phyloP scores from a whole-genome alignment of 495 filamentous ascomycete species.

The Trichoderma virens region DNA sequence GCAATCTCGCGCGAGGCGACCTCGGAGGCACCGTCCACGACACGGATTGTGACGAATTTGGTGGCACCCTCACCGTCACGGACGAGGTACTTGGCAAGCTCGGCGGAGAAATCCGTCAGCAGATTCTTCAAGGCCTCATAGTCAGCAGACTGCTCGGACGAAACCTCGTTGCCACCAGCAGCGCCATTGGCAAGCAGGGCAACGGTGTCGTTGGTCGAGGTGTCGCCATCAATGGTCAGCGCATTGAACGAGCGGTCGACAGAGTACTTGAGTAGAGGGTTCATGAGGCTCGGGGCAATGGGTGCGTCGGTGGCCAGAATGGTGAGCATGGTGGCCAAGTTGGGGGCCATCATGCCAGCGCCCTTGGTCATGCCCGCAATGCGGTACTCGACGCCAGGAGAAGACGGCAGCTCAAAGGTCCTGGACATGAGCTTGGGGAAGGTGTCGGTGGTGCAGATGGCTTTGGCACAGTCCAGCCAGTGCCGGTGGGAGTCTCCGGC shows the following conservation, averaged over 20 bases:
- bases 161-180: constrained; percentile 64
- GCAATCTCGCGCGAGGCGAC: constrained; percentile 63
- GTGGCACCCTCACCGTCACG: constrained; percentile 96
- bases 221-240: constrained; percentile 95
- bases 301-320: constrained; percentile 92
- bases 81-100: constrained; percentile 86
- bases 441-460: constrained; percentile 98
- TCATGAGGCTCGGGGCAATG: constrained; percentile 60
- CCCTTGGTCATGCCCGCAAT: constrained; percentile 97
- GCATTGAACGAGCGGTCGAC: constrained; percentile 88
- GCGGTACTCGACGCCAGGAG: constrained; percentile 63
- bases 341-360: constrained; percentile 98
- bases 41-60: constrained; percentile 93
- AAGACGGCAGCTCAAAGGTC: constrained; percentile 78
- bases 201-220: constrained; percentile 93
- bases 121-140: constrained; percentile 57
- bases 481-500: constrained; percentile 70
- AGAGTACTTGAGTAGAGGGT: constrained; percentile 62
- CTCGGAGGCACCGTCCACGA: constrained; percentile 62
- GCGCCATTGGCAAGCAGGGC: constrained; percentile 92
- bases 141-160: constrained; percentile 48
- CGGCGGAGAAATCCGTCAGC: constrained; percentile 68
- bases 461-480: constrained; percentile 80
- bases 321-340: constrained; percentile 91
- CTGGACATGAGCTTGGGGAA: constrained; percentile 92